Conservation (phyloP, 208 protist genomes). For the Crithidia mellificae region DNA sequence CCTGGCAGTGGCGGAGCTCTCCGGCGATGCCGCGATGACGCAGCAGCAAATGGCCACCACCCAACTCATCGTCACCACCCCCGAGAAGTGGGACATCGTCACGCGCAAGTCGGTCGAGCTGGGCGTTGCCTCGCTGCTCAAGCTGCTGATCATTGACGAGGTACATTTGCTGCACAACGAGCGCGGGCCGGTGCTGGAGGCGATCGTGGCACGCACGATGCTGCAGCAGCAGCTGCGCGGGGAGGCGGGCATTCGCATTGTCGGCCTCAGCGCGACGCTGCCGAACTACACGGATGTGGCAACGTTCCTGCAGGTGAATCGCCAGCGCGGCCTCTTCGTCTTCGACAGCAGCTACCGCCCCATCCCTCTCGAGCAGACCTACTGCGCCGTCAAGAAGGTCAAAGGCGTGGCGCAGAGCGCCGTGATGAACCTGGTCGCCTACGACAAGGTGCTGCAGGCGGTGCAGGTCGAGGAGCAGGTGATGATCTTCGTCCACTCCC, state of each 20-base stretch:
- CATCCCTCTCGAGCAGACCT: slow-evolving; percentile 98
- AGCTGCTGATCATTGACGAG: slow-evolving; percentile 97
- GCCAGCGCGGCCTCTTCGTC: slow-evolving; percentile 93
- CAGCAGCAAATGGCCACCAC: slow-evolving; percentile 96
- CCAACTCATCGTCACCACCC: slow-evolving; percentile 99
- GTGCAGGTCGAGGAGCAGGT: slow-evolving; percentile 94
- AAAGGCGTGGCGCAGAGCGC: slow-evolving; percentile 93
- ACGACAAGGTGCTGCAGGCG: slow-evolving; percentile 96
- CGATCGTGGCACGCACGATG: slow-evolving; percentile 97
- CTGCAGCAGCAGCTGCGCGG: slow-evolving; percentile 81
- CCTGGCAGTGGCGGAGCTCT: slow-evolving; percentile 97
- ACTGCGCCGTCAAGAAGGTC: slow-evolving; percentile 96
- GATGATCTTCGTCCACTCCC: slow-evolving; percentile 99
- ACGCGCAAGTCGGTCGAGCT: slow-evolving; percentile 98
- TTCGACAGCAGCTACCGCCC: slow-evolving; percentile 97
- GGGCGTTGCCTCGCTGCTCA: slow-evolving; percentile 77
- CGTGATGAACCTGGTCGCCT: slow-evolving; percentile 98
- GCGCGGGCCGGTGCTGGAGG: slow-evolving; percentile 98
- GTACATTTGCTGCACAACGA: slow-evolving; percentile 99
- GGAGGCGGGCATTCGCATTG: slow-evolving; percentile 93
- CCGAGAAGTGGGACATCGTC: slow-evolving; percentile 99
- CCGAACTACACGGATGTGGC: slow-evolving; percentile 99
- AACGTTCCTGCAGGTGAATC: slow-evolving; percentile 96
- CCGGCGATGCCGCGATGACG: slow-evolving; percentile 97
- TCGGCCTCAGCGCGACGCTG: slow-evolving; percentile 99